A percentile compares a stretch with the other conserved stretches of the same genome.
phyloP scores from a whole-genome alignment of 2,329 filamentous ascomycete species.

The Conoideocrella luteorostrata region DNA sequence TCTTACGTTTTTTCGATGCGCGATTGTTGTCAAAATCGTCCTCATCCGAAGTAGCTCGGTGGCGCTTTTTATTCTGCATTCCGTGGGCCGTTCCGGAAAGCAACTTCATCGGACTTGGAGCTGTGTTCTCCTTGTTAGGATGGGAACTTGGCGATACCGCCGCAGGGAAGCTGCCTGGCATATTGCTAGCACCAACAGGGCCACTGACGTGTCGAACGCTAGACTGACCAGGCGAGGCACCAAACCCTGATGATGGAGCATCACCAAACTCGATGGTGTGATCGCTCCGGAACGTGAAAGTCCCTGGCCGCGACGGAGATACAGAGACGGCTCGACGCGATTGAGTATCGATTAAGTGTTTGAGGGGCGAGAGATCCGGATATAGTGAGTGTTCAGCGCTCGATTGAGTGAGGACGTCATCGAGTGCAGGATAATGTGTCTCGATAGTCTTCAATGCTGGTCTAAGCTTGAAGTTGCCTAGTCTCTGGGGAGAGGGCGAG shows the following conservation, averaged over 20 bases:
- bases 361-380: slow-evolving; percentile 44
- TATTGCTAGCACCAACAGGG: slow-evolving; percentile 39
- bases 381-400: slow-evolving; percentile 37
- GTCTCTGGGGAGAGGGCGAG: slow-evolving; percentile 52
- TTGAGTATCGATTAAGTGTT: slow-evolving; percentile 22
- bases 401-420: slow-evolving; percentile 19
- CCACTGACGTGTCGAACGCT: slow-evolving; percentile 54
- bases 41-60: slow-evolving; percentile 50
- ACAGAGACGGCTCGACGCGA: slow-evolving; percentile 17
- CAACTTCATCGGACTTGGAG: slow-evolving; percentile 29
- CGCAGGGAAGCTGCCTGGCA: slow-evolving; percentile 52
- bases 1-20: slow-evolving; percentile 54
- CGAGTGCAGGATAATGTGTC: slow-evolving; percentile 24
- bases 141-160: slow-evolving; percentile 24
- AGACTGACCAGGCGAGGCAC: slow-evolving; percentile 50
- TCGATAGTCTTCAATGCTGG: slow-evolving; percentile 20
- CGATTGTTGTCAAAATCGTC: slow-evolving; percentile 46
- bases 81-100: slow-evolving; percentile 51
- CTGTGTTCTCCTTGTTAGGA: slow-evolving; percentile 51
- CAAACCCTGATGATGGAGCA: slow-evolving; percentile 45
- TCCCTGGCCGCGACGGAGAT: slow-evolving; percentile 43
- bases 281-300: slow-evolving; percentile 60
- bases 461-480: slow-evolving; percentile 36
- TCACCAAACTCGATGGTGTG: slow-evolving; percentile 55
- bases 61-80: slow-evolving; percentile 60